Conservation (phyloP, 2,329 filamentous ascomycete genomes). For the Esteya vermicola region DNA sequence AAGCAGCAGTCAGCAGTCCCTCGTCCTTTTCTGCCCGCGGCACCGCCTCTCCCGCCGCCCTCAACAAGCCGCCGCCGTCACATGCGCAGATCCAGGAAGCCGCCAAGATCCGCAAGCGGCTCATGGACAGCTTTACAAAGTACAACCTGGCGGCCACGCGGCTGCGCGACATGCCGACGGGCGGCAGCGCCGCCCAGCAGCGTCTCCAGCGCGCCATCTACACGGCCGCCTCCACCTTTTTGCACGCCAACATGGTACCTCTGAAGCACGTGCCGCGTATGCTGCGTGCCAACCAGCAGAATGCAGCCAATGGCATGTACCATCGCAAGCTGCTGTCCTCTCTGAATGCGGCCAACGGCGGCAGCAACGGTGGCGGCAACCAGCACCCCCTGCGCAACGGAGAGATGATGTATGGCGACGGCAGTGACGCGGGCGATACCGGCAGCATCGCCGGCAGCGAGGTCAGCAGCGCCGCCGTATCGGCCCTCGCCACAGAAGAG, state of each 20-base stretch:
- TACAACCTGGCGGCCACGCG: slow-evolving; percentile 73
- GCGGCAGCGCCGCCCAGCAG: slow-evolving; percentile 54
- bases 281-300: slow-evolving; percentile 29
- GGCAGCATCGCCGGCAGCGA: slow-evolving; percentile 34
- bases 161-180: slow-evolving; percentile 67
- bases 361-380: slow-evolving; percentile 5
- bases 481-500: slow-evolving; percentile 63
- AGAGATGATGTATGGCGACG: too few species aligned
- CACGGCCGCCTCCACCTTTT: slow-evolving; percentile 64
- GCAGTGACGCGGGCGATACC: slow-evolving; percentile 26
- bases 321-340: slow-evolving; percentile 17
- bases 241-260: slow-evolving; percentile 84
- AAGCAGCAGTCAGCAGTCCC: too few species aligned
- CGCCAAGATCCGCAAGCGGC: slow-evolving; percentile 72
- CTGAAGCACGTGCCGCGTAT: slow-evolving; percentile 61
- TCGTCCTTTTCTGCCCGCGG: too few species aligned
- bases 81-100: slow-evolving; percentile 68
- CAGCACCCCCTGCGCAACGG: slow-evolving; percentile 28
- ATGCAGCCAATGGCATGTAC: background rate
- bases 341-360: too few species aligned
- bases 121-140: slow-evolving; percentile 80
- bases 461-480: slow-evolving; percentile 37
- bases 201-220: slow-evolving; percentile 72
- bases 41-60: background rate
- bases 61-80: slow-evolving; percentile 29